Evolutionary conservation across 805 yeast species (phyloP).

Genomic region (Sporopachydermia quercuum): DNA sequence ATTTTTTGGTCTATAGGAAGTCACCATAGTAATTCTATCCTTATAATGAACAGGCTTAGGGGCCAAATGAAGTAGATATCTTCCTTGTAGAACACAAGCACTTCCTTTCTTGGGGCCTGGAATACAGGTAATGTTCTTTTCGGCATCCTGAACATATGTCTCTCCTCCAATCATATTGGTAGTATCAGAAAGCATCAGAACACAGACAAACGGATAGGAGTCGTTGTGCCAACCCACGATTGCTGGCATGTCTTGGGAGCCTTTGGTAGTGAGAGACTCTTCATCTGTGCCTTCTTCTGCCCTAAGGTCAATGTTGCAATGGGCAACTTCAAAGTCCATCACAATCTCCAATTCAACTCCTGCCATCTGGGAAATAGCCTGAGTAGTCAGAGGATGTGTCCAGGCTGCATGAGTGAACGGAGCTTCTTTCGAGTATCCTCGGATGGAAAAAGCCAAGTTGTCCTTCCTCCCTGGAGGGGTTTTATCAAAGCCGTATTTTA

Average conservation of each 20-base stretch:
- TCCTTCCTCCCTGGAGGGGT: constrained; percentile 25
- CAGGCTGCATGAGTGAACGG: constrained; percentile 44
- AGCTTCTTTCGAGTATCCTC: constrained; percentile 33
- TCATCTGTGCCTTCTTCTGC: constrained; percentile 4
- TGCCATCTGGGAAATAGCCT: constrained; percentile 39
- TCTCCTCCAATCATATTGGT: constrained; percentile 46
- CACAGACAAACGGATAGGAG: constrained; percentile 52
- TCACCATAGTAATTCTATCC: constrained; percentile 20
- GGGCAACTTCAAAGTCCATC: constrained; percentile 45
- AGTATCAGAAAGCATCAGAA: constrained; percentile 49
- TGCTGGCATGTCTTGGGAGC: constrained; percentile 29
- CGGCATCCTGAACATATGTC: constrained; percentile 27
- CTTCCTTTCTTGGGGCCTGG: constrained; percentile 33
- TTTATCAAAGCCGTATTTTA: constrained; percentile 28
- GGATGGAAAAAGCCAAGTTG: constrained; percentile 14
- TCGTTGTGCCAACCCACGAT: constrained; percentile 51
- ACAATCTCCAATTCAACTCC: constrained; percentile 38
- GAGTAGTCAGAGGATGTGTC: constrained; percentile 42
- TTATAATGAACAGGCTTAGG: constrained; percentile 25
- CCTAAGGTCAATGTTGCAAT: constrained; percentile 26
- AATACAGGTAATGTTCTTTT: constrained; percentile 12
- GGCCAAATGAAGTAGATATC: constrained; percentile 31
- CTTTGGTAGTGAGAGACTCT: constrained; percentile 5
- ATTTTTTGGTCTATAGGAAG: constrained; percentile 16
- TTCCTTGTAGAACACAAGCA: constrained; percentile 33